Evolutionary conservation across 1,139 yeast genomes (phyloP), one percentile per base, ranked within the genome.

Genomic region (Yamadazyma membranifaciens): DNA sequence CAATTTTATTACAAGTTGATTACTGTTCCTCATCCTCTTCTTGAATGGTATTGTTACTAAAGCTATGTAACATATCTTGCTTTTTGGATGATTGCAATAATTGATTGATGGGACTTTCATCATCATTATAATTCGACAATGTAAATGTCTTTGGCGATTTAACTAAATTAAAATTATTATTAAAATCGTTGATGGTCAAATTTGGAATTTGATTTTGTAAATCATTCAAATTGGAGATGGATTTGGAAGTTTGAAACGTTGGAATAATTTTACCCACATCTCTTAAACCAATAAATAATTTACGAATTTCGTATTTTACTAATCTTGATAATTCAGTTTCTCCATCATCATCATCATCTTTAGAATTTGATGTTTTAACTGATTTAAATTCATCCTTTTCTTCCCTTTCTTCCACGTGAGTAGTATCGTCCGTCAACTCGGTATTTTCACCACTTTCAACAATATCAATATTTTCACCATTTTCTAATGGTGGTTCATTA

Each of bases 121-220:
- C 56, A 34, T 66, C 73, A 34, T 66, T 65, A 47, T 57, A 65
- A 45, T 67, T 58, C 5, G 73, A 57, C 42, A 71, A 59, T 15
- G 73, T 61, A 47, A 62, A 70, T 0, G 72, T 69, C 51, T 71
- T 71, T 16, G 77, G 77, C 2, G 73, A 67, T 45, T 70, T 71
- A 2, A 69, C 75, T 40, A 69, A 54, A 4, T 63, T 56, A 36
- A 56, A 59, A 3, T 58, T 49, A 36, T 43, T 48, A 37, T 47
- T 49, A 36, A 51, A 48, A 33, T 54, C 55, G 34, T 45, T 45
- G 29, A 49, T 46, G 1, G 54, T 47, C 16, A 50, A 43, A 25
- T 50, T 50, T 9, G 54, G 51, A 15, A 51, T 47, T 45, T 52
- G 55, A 32, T 44, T 44, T 40, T 49, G 55, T 24, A 56, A 45